Conservation (phyloP, 2,329 filamentous ascomycete species). For the Paecilomyces sp. region DNA sequence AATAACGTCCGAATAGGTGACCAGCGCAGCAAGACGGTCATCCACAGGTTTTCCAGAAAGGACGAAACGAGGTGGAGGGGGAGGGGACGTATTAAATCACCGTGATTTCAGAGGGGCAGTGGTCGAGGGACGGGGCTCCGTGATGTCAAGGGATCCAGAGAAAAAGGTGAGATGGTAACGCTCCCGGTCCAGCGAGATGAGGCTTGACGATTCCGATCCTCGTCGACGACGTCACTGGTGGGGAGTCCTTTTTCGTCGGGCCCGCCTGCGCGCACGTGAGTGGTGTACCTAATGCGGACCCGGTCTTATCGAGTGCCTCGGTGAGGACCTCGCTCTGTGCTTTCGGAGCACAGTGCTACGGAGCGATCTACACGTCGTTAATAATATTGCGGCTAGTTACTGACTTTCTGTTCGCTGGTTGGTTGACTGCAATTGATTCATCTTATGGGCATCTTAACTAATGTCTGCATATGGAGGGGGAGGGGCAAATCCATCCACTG, state of each 20-base stretch:
- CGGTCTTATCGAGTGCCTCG: too few species aligned
- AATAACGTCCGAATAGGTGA: neutral
- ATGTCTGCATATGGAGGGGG: too few species aligned
- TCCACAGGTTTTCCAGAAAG: neutral
- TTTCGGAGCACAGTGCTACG: too few species aligned
- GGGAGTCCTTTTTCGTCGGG: neutral
- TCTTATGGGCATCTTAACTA: too few species aligned
- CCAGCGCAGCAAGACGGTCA: neutral
- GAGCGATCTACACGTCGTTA: too few species aligned
- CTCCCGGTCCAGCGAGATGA: neutral
- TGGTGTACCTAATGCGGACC: neutral
- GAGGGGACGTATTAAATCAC: neutral
- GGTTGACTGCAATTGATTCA: too few species aligned
- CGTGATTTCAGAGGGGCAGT: constrained; percentile 1
- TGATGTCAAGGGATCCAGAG: neutral
- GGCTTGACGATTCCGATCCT: too few species aligned
- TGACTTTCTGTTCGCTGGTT: too few species aligned
- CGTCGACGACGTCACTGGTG: neutral
- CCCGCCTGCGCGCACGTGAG: neutral
- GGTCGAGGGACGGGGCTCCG: neutral
- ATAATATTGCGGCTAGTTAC: too few species aligned
- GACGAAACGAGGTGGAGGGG: neutral
- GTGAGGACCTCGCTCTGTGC: too few species aligned
- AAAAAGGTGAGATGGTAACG: neutral
- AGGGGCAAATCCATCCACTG: too few species aligned